A percentile compares a stretch with the other conserved stretches of the same genome.
Evolutionary conservation across 805 yeast species (phyloP).

Genomic region (Vanderwaltozyma tropicalis): DNA sequence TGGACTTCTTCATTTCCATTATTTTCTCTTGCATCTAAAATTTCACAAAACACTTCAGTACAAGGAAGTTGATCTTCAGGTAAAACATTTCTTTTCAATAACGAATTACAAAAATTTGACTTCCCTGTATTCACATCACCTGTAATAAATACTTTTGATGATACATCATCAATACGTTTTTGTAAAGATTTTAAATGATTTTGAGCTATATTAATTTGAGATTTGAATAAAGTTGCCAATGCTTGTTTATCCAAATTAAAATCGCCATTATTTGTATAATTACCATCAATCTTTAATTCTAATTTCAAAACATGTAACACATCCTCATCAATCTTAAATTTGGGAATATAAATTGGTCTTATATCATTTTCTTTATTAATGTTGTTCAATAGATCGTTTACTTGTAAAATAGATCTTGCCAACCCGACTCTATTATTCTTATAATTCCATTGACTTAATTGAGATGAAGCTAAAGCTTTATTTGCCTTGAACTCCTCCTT

Average conservation of each 20-base stretch:
- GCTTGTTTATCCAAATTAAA: slow-evolving; percentile 56
- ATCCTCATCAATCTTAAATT: slow-evolving; percentile 27
- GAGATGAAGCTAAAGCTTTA: slow-evolving; percentile 18
- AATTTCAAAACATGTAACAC: slow-evolving; percentile 21
- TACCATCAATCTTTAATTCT: slow-evolving; percentile 20
- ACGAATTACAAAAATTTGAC: slow-evolving; percentile 88
- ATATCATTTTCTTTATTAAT: slow-evolving; percentile 45
- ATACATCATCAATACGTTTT: slow-evolving; percentile 80
- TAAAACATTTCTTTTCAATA: slow-evolving; percentile 61
- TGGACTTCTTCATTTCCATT: slow-evolving; percentile 80
- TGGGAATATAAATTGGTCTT: slow-evolving; percentile 56
- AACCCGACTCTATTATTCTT: slow-evolving; percentile 61
- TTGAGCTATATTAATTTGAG: slow-evolving; percentile 52
- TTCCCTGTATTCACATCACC: slow-evolving; percentile 97
- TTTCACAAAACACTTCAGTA: slow-evolving; percentile 92
- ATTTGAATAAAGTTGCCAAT: slow-evolving; percentile 56
- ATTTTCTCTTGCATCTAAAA: slow-evolving; percentile 73
- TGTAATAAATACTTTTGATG: slow-evolving; percentile 89
- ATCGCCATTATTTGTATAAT: slow-evolving; percentile 24
- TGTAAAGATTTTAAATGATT: slow-evolving; percentile 62
- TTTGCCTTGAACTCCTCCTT: slow-evolving; percentile 8
- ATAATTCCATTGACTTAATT: slow-evolving; percentile 64
- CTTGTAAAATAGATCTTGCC: slow-evolving; percentile 47
- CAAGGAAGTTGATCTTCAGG: slow-evolving; percentile 99
- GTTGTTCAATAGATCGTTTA: slow-evolving; percentile 41